Conservation (phyloP, 2,329 filamentous ascomycete species). For the Plectosphaerella cucumerina region DNA sequence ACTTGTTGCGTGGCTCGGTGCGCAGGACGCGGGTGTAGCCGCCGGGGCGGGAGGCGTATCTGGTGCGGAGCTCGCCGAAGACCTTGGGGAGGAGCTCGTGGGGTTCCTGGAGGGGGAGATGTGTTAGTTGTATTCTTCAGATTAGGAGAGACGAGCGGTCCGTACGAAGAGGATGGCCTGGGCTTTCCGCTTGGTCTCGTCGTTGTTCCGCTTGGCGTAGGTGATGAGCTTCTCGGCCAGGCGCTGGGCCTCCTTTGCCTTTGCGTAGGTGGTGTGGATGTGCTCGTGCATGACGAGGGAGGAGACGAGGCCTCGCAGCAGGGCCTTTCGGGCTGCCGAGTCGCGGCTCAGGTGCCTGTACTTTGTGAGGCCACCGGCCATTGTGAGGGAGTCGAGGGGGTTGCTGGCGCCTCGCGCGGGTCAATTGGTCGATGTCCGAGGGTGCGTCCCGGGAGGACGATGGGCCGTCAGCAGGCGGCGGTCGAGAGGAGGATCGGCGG, state of each 20-base stretch:
- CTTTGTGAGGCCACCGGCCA: conserved; percentile 84
- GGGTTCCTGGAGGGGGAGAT: conserved; percentile 52
- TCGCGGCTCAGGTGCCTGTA: conserved; percentile 84
- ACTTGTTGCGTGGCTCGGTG: conserved; percentile 78
- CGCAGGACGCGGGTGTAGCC: conserved; percentile 94
- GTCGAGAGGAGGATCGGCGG: background rate
- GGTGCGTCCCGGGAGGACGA: background rate
- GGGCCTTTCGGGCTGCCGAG: conserved; percentile 83
- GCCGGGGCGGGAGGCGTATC: conserved; percentile 75
- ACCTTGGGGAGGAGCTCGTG: conserved; percentile 75
- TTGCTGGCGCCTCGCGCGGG: background rate
- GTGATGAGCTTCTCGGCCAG: conserved; percentile 94
- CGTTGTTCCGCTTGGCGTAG: conserved; percentile 87
- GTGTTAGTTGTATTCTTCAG: too few species aligned
- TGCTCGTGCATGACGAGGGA: conserved; percentile 88
- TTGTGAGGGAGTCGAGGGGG: conserved; percentile 31
- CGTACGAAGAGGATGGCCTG: conserved; percentile 80
- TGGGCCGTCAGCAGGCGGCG: background rate
- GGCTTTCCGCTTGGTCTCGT: conserved; percentile 72
- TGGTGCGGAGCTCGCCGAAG: conserved; percentile 74
- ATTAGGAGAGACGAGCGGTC: conserved; percentile 31
- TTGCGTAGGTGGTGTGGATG: conserved; percentile 91
- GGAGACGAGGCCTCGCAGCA: conserved; percentile 93
- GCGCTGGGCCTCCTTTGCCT: conserved; percentile 94
- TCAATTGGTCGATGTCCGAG: background rate